Base-by-base conservation (phyloP, 1,139 yeast species). In the Taiozyma sp. region DNA sequence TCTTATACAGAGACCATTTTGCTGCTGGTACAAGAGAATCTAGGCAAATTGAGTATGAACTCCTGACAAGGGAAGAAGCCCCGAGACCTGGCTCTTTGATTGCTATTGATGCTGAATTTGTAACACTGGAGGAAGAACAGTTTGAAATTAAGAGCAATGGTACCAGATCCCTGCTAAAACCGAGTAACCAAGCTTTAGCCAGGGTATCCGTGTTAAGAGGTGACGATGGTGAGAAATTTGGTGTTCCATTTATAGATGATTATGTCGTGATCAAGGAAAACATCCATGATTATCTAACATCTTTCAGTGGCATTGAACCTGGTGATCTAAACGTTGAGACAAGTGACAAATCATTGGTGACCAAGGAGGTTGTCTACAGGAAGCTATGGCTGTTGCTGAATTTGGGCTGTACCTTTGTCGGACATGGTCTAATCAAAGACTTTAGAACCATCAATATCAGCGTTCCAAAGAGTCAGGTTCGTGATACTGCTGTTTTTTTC, bases 51-150 rank as follows among this genome's bases (percentile, higher is more conserved):
- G 90, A 88, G 56, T 88, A 86, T 64, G 76, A 79, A 58, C 71
- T 87, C 19, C 70, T 89, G 50, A 81, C 90, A 0, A 68, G 69
- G 22, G 75, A 76, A 45, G 93, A 87, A 60, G 88, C 89, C 0
- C 95, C 97, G 2, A 62, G 63, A 28, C 78, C 84, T 0, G 97
- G 97, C 0, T 74, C 88, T 1, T 67, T 90, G 42, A 83, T 91
- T 19, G 99, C 99, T 0, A 85, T 95, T 51, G 99, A 95, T 72
- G 98, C 99, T 0, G 99, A 95, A 67, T 95, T 95, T 73, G 98
- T 95, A 7, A 80, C 85, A 45, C 67, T 91, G 40, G 81, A 82
- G 50, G 88, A 88, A 7, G 98, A 91, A 59, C 83, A 85, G 57
- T 78, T 82, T 43, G 98, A 91, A 62, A 79, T 93, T 46, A 79